These are phyloP conservation scores for Coemansia sp. DNA, from an alignment of 192 early-diverging fungal species.

Conservation along the genomic window DNA sequence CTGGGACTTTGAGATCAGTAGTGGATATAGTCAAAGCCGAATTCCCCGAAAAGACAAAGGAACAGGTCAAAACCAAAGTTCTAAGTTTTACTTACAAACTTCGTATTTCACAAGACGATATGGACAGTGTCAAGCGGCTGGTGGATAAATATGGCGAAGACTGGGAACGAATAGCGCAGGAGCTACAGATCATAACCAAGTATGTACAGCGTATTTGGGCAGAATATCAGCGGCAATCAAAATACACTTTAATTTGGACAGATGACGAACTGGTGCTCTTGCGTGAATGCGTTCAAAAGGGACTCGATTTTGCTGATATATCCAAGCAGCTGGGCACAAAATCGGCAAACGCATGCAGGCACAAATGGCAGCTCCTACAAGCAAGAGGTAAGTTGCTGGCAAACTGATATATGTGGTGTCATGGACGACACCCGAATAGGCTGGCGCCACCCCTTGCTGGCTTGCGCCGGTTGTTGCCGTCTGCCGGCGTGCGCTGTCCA, in stretches of 20 bases:
- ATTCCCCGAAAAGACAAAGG: neutral
- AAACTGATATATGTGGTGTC: neutral
- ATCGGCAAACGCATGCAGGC: neutral
- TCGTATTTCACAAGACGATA: neutral
- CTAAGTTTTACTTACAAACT: neutral
- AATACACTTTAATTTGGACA: neutral
- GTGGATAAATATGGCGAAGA: neutral
- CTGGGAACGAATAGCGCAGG: neutral
- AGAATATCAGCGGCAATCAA: neutral
- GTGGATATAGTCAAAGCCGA: neutral
- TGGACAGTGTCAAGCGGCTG: neutral
- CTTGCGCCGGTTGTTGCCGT: no score
- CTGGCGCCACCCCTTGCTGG: no score
- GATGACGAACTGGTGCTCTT: neutral
- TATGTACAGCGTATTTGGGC: conserved; percentile 1
- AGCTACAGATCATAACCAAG: neutral
- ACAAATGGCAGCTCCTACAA: neutral
- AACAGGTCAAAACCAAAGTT: neutral
- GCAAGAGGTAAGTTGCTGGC: neutral
- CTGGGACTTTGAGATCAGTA: neutral
- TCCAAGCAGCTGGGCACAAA: neutral
- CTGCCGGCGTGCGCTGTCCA: no score
- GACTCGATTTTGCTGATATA: neutral
- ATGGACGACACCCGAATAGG: no score
- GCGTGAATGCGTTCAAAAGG: neutral